Evolutionary conservation across 805 yeast genomes (phyloP), one percentile per base, ranked within the genome.

Genomic region (Blastobotrys americana): DNA sequence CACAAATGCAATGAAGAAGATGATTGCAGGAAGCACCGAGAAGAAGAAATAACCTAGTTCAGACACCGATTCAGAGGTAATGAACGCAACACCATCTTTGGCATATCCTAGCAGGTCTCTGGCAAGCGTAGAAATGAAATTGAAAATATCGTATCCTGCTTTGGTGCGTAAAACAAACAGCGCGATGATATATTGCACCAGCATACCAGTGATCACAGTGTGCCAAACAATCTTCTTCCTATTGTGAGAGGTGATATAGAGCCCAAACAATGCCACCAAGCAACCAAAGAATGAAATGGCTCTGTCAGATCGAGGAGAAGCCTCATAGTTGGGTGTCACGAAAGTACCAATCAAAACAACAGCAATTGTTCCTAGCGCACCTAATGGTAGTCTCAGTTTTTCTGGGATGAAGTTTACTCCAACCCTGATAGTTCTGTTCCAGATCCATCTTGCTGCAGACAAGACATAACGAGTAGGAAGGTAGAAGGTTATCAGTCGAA

Each of bases 1-100:
- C 37, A 78, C 72, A 48, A 77, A 71, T 13, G 83, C 79, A 42
- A 78, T 78, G 65, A 78, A 78, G 69, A 78, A 78, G 15, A 76
- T 66, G 42, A 78, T 78, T 3, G 81, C 73, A n/a, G 83, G 82
- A 47, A 78, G 64, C 22, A 78, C 81, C 3, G 78, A 61, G 57
- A 78, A 72, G 61, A 77, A 70, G 60, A 78, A 78, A 68, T 66
- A 69, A 5, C 72, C 65, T 16, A 61, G 48, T 17, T 63, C 50
- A 17, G 79, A 57, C 22, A 71, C 67, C 3, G 64, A 67, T 1
- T 55, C 45, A 47, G 61, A 60, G 31, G 80, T 72, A 54, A 78
- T 61, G 61, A 78, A 78, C 3, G 82, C 81, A 18, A 76, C 78
- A 62, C 84, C 84, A 48, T 68, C 69, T 53, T 70, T 72, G 46